Percentiles rank a stretch among this genome's conserved stretches.
Evolutionary conservation across 306 rosid genomes (phyloP).

Genomic region (Potentilla sterilis): DNA sequence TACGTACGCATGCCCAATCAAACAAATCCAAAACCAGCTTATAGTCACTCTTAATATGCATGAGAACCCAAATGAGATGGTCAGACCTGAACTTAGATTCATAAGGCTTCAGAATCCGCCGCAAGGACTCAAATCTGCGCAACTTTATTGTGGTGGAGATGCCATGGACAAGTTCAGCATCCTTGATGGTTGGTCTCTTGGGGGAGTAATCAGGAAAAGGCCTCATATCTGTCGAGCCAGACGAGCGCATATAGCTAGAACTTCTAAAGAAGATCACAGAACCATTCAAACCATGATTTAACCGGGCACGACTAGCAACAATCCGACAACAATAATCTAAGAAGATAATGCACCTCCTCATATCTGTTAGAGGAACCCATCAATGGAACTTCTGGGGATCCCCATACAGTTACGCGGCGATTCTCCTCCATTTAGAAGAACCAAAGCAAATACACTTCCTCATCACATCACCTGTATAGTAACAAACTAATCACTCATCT

Average conservation of each 20-base stretch:
- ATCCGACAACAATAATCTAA: constrained; percentile 23
- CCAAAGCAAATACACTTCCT: constrained; percentile 16
- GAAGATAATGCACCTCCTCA: constrained; percentile 50
- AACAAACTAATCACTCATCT: background rate
- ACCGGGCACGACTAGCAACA: constrained; percentile 14
- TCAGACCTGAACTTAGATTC: constrained; percentile 53
- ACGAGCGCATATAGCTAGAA: constrained; percentile 24
- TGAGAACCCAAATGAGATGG: constrained; percentile 74
- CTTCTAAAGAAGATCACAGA: constrained; percentile 26
- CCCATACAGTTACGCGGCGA: constrained; percentile 6
- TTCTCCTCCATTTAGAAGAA: constrained; percentile 26
- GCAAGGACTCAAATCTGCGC: constrained; percentile 69
- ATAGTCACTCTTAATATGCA: constrained; percentile 54
- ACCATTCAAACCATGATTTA: constrained; percentile 17
- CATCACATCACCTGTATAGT: constrained; percentile 41
- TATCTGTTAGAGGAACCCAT: constrained; percentile 50
- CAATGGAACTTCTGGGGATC: constrained; percentile 20
- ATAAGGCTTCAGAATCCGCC: constrained; percentile 51
- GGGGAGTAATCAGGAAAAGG: constrained; percentile 90
- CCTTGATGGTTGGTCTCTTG: constrained; percentile 52
- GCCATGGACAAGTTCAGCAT: constrained; percentile 57
- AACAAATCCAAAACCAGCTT: constrained; percentile 56
- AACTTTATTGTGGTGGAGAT: constrained; percentile 56
- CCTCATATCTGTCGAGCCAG: constrained; percentile 42
- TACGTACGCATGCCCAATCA: constrained; percentile 62